Percentiles rank a stretch among this genome's conserved stretches.
phyloP scores from a whole-genome alignment of 2,329 filamentous ascomycete species.

The Chaetothyriales sp. region DNA sequence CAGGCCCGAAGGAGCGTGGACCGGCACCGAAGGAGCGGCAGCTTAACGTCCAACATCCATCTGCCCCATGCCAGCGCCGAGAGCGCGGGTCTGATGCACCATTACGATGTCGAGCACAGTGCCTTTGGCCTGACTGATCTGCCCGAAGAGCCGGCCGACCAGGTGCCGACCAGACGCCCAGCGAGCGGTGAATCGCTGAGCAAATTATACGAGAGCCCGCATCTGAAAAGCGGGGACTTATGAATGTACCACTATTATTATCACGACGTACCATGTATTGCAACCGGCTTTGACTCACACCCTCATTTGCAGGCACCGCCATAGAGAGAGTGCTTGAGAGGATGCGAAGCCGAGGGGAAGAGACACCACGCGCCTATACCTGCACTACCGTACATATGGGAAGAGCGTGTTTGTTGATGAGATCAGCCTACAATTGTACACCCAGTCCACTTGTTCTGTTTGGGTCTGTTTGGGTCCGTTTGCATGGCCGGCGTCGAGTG shows the following conservation, averaged over 20 bases:
- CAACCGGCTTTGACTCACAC: background rate
- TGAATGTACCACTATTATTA: constrained; percentile 3
- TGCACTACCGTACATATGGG: background rate
- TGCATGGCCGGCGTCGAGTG: background rate
- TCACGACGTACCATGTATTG: background rate
- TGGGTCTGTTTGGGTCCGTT: background rate
- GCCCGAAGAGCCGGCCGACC: constrained; percentile 45
- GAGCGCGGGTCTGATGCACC: constrained; percentile 67
- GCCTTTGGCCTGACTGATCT: constrained; percentile 68
- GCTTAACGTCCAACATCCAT: constrained; percentile 42
- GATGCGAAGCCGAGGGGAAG: background rate
- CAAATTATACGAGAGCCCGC: constrained; percentile 10
- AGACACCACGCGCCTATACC: background rate
- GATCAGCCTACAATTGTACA: background rate
- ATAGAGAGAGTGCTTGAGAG: background rate
- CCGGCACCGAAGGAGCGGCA: constrained; percentile 40
- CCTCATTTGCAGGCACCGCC: background rate
- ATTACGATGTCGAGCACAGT: constrained; percentile 73
- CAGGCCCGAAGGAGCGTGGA: constrained; percentile 57
- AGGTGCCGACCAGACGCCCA: constrained; percentile 7
- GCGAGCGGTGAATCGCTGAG: constrained; percentile 7
- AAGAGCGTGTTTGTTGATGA: background rate
- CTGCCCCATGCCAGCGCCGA: constrained; percentile 39
- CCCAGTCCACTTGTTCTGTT: background rate
- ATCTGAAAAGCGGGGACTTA: constrained; percentile 12